phyloP scores from a whole-genome alignment of 768 basidiomycete genomes.

The Boletus coccyginus region DNA sequence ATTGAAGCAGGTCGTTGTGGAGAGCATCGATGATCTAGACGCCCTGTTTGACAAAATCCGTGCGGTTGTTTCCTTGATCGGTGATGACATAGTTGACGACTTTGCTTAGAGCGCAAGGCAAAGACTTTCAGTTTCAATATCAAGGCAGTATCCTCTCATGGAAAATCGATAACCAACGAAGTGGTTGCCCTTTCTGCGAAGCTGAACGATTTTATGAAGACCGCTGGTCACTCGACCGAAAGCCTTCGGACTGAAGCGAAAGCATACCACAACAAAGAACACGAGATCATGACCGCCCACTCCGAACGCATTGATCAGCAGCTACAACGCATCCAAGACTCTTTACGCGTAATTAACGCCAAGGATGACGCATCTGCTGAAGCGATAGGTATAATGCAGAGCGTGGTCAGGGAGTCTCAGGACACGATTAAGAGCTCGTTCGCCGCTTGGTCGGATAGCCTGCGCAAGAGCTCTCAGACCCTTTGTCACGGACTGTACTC shows the following conservation, averaged over 20 bases:
- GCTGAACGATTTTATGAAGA: constrained; percentile 60
- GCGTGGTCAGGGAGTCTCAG: constrained; percentile 49
- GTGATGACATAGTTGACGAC: constrained; percentile 5
- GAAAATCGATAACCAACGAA: constrained; percentile 54
- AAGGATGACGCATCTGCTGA: constrained; percentile 56
- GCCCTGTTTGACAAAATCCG: constrained; percentile 83
- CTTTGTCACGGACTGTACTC: constrained; percentile 47
- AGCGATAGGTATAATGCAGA: constrained; percentile 47
- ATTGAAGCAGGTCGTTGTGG: constrained; percentile 61
- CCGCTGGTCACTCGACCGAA: constrained; percentile 49
- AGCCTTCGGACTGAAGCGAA: constrained; percentile 57
- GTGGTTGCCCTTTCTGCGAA: constrained; percentile 52
- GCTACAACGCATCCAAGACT: constrained; percentile 49
- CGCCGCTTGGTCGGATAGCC: constrained; percentile 50
- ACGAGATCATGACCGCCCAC: constrained; percentile 48
- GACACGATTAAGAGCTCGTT: constrained; percentile 52
- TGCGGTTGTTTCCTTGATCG: constrained; percentile 33
- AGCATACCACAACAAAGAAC: constrained; percentile 53
- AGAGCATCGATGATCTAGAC: constrained; percentile 66
- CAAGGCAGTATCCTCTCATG: constrained; percentile 59
- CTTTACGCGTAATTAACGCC: constrained; percentile 51
- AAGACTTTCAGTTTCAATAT: constrained; percentile 61
- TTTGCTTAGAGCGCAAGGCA: constrained; percentile 66
- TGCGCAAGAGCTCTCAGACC: constrained; percentile 47
- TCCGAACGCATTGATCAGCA: constrained; percentile 58